These are phyloP conservation scores for Corymbia calophylla DNA, from an alignment of 441 rosid genomes.

Conservation along the genomic window DNA sequence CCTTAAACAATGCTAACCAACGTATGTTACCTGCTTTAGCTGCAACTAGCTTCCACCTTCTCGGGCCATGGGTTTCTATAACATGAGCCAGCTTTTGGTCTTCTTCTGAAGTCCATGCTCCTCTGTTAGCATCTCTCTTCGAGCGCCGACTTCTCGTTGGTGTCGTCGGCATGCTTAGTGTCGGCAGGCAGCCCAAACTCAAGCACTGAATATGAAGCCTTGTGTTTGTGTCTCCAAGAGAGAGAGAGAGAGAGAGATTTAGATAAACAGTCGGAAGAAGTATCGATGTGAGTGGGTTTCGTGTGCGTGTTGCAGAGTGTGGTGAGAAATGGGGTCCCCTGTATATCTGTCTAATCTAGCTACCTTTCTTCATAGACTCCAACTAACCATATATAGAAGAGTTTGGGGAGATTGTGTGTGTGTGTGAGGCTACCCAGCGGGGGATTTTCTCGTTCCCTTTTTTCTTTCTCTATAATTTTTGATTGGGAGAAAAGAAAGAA, in stretches of 20 bases:
- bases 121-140: slow-evolving; percentile 29
- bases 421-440: not conserved
- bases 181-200: not conserved
- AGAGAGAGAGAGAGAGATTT: not conserved
- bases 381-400: slow-evolving; percentile 8
- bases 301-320: not conserved
- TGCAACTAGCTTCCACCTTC: slow-evolving; percentile 33
- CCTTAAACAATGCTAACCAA: not conserved
- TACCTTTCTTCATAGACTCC: slow-evolving; percentile 18
- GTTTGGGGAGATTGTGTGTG: not conserved
- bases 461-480: not conserved
- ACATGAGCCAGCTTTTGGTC: slow-evolving; percentile 30
- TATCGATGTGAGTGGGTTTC: not conserved
- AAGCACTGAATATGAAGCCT: not conserved
- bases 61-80: slow-evolving; percentile 36
- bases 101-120: slow-evolving; percentile 43
- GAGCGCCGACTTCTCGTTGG: slow-evolving; percentile 1
- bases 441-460: not conserved
- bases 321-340: not conserved
- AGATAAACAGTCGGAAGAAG: not conserved
- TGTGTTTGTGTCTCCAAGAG: not conserved
- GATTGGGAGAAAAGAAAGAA: not conserved
- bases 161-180: slow-evolving; percentile 13
- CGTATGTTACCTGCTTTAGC: slow-evolving; percentile 26
- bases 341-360: not conserved